Conservation (phyloP, 495 filamentous ascomycete species). For the Trypethelium eluteriae region DNA sequence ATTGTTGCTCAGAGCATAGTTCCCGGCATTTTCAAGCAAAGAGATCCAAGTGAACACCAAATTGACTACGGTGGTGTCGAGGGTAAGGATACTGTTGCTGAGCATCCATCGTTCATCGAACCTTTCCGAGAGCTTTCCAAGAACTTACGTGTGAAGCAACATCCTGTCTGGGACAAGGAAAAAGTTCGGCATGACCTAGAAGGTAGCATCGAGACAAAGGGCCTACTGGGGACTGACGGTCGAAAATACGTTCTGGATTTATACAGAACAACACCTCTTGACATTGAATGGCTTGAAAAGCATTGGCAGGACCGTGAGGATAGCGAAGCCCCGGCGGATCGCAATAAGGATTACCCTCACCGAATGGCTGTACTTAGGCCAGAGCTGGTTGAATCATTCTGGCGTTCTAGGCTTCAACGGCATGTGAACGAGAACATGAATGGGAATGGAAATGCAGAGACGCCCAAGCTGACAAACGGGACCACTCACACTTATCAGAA, state of each 20-base stretch:
- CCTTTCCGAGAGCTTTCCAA: slow-evolving; percentile 87
- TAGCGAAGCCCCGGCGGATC: slow-evolving; percentile 39
- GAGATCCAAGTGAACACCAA: slow-evolving; percentile 93
- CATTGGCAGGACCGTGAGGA: slow-evolving; percentile 41
- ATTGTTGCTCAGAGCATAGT: slow-evolving; percentile 98
- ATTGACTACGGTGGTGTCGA: slow-evolving; percentile 99
- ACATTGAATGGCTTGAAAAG: slow-evolving; percentile 84
- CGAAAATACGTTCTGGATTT: slow-evolving; percentile 94
- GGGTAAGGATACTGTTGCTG: slow-evolving; percentile 89
- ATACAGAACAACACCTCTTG: slow-evolving; percentile 88
- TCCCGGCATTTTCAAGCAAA: slow-evolving; percentile 97
- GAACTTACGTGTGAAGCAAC: slow-evolving; percentile 80
- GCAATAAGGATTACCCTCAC: slow-evolving; percentile 63
- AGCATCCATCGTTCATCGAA: slow-evolving; percentile 73
- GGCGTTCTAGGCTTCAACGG: slow-evolving; percentile 76
- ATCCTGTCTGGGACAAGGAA: slow-evolving; percentile 97
- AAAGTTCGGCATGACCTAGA: slow-evolving; percentile 83
- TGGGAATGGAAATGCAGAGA: slow-evolving; percentile 13
- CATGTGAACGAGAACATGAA: slow-evolving; percentile 48
- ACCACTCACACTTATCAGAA: background rate
- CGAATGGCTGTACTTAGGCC: slow-evolving; percentile 86
- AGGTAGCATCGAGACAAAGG: slow-evolving; percentile 96
- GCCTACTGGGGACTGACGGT: slow-evolving; percentile 91
- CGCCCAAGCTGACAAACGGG: slow-evolving; percentile 2
- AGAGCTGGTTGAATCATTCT: slow-evolving; percentile 79